These are phyloP conservation scores for Jatropha podagrica DNA, from an alignment of 441 rosid species.

Conservation along the genomic window DNA sequence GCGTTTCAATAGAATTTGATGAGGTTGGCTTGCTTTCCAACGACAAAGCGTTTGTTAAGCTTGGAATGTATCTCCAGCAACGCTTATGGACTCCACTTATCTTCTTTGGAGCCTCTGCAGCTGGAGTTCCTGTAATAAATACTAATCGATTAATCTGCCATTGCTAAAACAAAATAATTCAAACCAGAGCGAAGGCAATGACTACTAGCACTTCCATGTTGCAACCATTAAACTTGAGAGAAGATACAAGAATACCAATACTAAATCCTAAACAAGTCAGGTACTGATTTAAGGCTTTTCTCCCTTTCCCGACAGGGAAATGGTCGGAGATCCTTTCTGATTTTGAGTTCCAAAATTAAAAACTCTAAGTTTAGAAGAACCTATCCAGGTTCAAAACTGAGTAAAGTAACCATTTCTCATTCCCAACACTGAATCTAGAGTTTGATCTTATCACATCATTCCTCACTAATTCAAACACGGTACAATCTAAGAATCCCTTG, in stretches of 20 bases:
- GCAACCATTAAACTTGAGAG: not conserved
- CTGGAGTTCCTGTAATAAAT: slow-evolving; percentile 54
- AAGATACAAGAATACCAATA: not conserved
- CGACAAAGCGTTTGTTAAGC: slow-evolving; percentile 32
- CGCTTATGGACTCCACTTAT: slow-evolving; percentile 93
- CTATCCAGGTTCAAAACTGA: too few relatives aligned
- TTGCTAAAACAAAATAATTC: not conserved
- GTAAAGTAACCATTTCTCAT: too few relatives aligned
- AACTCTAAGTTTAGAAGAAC: too few relatives aligned
- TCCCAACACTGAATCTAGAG: too few relatives aligned
- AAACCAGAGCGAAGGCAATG: not conserved
- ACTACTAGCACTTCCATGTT: slow-evolving; percentile 1
- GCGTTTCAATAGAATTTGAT: slow-evolving; percentile 36
- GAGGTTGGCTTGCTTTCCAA: slow-evolving; percentile 25
- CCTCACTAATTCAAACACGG: not conserved
- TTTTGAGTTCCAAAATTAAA: too few relatives aligned
- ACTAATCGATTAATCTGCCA: slow-evolving; percentile 17
- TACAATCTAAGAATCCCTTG: not conserved
- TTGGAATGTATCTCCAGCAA: slow-evolving; percentile 85
- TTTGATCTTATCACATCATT: too few relatives aligned
- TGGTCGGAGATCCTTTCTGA: too few relatives aligned
- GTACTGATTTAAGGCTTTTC: too few relatives aligned
- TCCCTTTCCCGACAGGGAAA: too few relatives aligned
- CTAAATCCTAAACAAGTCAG: too few relatives aligned
- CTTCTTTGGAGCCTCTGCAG: slow-evolving; percentile 78